phyloP scores from a whole-genome alignment of 495 filamentous ascomycete genomes.

The Rhypophila decipiens region DNA sequence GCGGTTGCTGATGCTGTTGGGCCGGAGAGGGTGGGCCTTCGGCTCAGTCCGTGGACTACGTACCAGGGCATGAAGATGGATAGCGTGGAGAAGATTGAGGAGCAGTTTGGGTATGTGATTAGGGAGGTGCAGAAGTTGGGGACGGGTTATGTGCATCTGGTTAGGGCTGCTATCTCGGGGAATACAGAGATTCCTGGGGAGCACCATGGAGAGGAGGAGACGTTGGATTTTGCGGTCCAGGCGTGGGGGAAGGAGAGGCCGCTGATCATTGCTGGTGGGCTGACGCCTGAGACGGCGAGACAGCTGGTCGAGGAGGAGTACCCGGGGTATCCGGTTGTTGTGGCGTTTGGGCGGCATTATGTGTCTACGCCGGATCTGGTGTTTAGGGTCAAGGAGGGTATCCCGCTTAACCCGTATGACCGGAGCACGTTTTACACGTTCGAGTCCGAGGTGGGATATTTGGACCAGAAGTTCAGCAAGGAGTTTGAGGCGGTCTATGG shows the following conservation, averaged over 20 bases:
- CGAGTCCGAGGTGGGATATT: conserved; percentile 52
- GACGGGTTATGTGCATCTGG: conserved; percentile 61
- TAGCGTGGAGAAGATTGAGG: conserved; percentile 55
- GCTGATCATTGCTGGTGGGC: conserved; percentile 59
- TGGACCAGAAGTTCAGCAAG: conserved; percentile 57
- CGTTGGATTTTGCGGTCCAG: conserved; percentile 48
- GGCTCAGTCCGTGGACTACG: conserved; percentile 55
- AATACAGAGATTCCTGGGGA: conserved; percentile 30
- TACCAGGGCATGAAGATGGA: conserved; percentile 73
- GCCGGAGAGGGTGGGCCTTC: conserved; percentile 53
- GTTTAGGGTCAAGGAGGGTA: conserved; percentile 52
- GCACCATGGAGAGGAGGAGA: conserved; percentile 33
- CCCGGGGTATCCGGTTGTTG: conserved; percentile 43
- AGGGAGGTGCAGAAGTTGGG: conserved; percentile 45
- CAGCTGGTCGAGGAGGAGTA: conserved; percentile 49
- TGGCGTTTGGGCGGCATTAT: conserved; percentile 59
- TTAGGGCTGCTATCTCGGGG: conserved; percentile 47
- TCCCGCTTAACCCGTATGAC: conserved; percentile 52
- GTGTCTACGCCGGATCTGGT: conserved; percentile 68
- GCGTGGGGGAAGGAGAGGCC: conserved; percentile 44
- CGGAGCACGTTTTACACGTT: conserved; percentile 52
- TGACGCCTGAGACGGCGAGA: conserved; percentile 39
- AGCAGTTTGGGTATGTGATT: conserved; percentile 57
- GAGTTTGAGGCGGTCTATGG: conserved; percentile 33
- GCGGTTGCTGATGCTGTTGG: conserved; percentile 62